A percentile compares a stretch with the other conserved stretches of the same genome.
These are phyloP conservation scores for Suhomyces pyralidae DNA, from an alignment of 805 yeast genomes.

Conservation along the genomic window DNA sequence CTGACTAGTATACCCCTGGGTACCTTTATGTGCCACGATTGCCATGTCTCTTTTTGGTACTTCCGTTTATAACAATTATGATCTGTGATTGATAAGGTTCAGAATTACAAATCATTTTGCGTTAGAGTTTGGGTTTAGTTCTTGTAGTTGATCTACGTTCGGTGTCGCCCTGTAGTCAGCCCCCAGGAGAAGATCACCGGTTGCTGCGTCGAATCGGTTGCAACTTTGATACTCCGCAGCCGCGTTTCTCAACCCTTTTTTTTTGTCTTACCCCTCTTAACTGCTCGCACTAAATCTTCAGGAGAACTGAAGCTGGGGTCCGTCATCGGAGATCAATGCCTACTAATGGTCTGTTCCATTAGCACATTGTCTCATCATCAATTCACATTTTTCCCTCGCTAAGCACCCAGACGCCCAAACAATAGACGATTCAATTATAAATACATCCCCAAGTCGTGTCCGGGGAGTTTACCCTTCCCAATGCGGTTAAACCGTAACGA, in stretches of 20 bases:
- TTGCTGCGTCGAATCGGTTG: background rate
- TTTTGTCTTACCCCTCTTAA: background rate
- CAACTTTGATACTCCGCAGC: background rate
- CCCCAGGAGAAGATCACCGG: background rate
- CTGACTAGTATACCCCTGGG: background rate
- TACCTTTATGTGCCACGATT: background rate
- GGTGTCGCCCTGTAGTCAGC: background rate
- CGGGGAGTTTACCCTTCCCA: conserved; percentile 3
- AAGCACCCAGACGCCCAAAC: background rate
- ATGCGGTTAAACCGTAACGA: conserved; percentile 1
- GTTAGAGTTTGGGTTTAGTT: background rate
- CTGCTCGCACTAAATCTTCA: background rate
- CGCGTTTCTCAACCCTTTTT: background rate
- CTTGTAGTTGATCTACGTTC: background rate
- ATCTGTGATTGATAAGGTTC: background rate
- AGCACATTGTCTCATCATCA: background rate
- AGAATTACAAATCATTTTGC: background rate
- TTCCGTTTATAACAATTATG: background rate
- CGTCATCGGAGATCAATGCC: background rate
- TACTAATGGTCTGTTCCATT: background rate
- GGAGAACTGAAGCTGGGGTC: background rate
- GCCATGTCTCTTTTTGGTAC: background rate
- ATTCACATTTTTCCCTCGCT: background rate
- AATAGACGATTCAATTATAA: conserved; percentile 1
- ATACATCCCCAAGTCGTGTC: conserved; percentile 1